Evolutionary conservation across 768 basidiomycete species (phyloP), one percentile per base, ranked within the genome.

Genomic region (Trichaptum fuscoviolaceum): DNA sequence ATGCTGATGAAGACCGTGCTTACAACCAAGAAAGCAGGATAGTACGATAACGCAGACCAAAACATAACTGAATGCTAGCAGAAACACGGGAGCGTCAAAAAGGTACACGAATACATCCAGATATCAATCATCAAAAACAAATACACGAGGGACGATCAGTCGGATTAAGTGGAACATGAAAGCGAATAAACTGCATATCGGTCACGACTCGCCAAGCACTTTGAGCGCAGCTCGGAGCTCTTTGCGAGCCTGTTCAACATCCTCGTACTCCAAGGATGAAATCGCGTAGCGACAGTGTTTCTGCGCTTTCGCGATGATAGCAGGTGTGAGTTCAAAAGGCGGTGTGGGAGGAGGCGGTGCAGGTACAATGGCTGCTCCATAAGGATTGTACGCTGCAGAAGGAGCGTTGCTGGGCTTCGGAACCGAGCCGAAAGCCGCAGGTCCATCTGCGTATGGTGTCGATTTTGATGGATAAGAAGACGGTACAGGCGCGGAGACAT

Each of bases 211-310:
- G 25, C 87, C 90, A 24, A 94, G 79, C 35, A 85, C 76, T 35
- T 80, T 81, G 68, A 99, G 77, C 17, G 96, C 96, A 36, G 84
- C 81, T 69, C 85, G 82, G 70, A 99, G 77, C 77, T 99, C 95
- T 74, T 84, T 89, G 73, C 85, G 83, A 20, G 96, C 96, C 71
- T 92, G 91, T 69, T 91, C 90, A 10, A 83, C 82, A 76, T 99
- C 96, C 74, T 99, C 96, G 74, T 96, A 98, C 73, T 98, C 95
- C 65, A 99, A 80, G n/a, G 97, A 87, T 34, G 92, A 94, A 66
- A 98, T 93, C 7, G 96, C 96, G 78, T 91, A 97, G 64, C 85
- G 84, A 70, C 95, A 95, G 71, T 96, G 95, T 74, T 92, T 97
- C 81, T 99, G 96, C 17, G 86, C 87, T 68, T 89, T 86, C 23